These are phyloP conservation scores for Sonneratia caseolaris DNA, from an alignment of 345 rosid genomes.

Conservation along the genomic window DNA sequence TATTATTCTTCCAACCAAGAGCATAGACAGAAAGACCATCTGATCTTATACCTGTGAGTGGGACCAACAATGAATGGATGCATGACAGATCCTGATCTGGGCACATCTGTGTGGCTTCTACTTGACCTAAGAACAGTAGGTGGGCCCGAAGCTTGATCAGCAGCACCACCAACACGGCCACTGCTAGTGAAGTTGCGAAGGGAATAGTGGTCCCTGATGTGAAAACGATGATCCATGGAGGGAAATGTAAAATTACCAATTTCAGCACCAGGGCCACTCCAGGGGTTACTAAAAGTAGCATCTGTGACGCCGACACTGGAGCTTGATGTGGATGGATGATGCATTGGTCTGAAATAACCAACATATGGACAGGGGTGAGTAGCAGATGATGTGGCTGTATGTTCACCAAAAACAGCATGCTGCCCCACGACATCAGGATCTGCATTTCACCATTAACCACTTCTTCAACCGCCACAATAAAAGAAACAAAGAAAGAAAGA, in stretches of 20 bases:
- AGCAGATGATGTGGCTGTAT: constrained; percentile 54
- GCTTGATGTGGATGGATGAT: constrained; percentile 70
- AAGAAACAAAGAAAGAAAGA: background rate
- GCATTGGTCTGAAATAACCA: constrained; percentile 77
- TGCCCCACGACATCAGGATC: constrained; percentile 76
- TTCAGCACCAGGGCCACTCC: constrained; percentile 72
- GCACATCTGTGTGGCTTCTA: constrained; percentile 47
- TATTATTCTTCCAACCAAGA: background rate
- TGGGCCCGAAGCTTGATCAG: constrained; percentile 54
- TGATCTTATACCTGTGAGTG: constrained; percentile 17
- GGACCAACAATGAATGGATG: constrained; percentile 73
- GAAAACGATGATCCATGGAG: constrained; percentile 65
- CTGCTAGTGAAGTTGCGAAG: constrained; percentile 56
- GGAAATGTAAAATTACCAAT: constrained; percentile 67
- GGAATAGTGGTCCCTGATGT: constrained; percentile 59
- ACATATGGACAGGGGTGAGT: constrained; percentile 86
- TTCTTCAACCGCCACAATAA: constrained; percentile 4
- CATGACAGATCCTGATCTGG: constrained; percentile 66
- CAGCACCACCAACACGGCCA: constrained; percentile 35
- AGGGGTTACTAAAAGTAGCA: constrained; percentile 52
- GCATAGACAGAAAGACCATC: background rate
- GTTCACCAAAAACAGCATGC: constrained; percentile 61
- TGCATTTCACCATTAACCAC: constrained; percentile 27
- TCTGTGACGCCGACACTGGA: constrained; percentile 51
- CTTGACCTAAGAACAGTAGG: constrained; percentile 48